A percentile compares a stretch with the other conserved stretches of the same genome.
phyloP scores from a whole-genome alignment of 768 basidiomycete species.

The Scleroderma citrinum region DNA sequence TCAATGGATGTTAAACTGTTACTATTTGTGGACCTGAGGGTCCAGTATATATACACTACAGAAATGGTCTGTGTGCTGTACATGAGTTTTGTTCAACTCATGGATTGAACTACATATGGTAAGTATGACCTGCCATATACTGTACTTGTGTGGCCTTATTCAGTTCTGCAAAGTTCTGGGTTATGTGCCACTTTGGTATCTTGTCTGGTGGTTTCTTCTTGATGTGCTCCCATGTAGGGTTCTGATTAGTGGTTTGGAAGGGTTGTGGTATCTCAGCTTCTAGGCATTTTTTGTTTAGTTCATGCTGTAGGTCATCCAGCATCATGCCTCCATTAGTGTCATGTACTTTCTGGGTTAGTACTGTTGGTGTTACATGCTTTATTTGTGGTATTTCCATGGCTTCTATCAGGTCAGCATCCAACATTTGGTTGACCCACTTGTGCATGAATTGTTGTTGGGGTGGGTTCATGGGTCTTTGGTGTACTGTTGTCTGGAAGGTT shows the following conservation, averaged over 20 bases:
- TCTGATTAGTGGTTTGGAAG: background rate
- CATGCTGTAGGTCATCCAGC: constrained; percentile 29
- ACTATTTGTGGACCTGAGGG: too few species aligned
- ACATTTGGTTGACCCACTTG: background rate
- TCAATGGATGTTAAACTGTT: too few species aligned
- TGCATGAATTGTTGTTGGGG: constrained; percentile 1
- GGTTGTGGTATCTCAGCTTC: background rate
- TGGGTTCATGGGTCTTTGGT: background rate
- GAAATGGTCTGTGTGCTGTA: too few species aligned
- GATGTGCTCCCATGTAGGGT: background rate
- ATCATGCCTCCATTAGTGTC: constrained; percentile 21
- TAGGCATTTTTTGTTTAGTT: constrained; percentile 18
- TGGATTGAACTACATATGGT: too few species aligned
- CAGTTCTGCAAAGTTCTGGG: background rate
- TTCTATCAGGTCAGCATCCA: background rate
- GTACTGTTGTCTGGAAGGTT: background rate
- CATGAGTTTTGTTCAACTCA: too few species aligned
- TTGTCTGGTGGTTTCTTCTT: background rate
- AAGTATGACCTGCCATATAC: too few species aligned
- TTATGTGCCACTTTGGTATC: background rate
- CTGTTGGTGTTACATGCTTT: constrained; percentile 14
- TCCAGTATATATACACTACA: too few species aligned
- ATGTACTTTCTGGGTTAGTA: constrained; percentile 34
- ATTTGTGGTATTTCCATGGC: background rate
- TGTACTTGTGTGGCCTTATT: background rate